Evolutionary conservation across 495 filamentous ascomycete genomes (phyloP).

Genomic region (Penicillium tannophilum): DNA sequence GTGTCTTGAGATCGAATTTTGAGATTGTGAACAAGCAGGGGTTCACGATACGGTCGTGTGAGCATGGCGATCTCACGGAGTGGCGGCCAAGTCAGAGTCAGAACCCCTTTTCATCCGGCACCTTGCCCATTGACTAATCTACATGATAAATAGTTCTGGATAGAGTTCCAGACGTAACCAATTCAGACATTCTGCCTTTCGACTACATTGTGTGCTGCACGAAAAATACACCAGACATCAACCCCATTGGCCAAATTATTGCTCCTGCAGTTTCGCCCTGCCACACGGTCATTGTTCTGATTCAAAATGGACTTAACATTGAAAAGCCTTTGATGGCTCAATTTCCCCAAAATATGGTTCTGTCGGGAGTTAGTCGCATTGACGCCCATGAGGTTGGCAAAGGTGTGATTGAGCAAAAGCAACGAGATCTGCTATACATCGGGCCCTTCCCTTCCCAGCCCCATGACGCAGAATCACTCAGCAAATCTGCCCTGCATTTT

Average conservation of each 20-base stretch:
- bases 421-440: slow-evolving; percentile 16
- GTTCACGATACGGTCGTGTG: slow-evolving; percentile 50
- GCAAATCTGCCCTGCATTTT: not conserved
- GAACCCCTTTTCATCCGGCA: not conserved
- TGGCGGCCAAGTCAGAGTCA: slow-evolving; percentile 27
- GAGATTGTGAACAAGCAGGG: slow-evolving; percentile 46
- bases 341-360: slow-evolving; percentile 43
- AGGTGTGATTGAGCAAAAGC: slow-evolving; percentile 14
- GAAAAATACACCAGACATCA: slow-evolving; percentile 45
- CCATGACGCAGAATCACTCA: slow-evolving; percentile 1
- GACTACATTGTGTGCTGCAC: slow-evolving; percentile 54
- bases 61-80: slow-evolving; percentile 23
- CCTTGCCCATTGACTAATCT: slow-evolving; percentile 3
- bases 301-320: slow-evolving; percentile 60
- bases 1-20: slow-evolving; percentile 58
- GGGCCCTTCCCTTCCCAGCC: slow-evolving; percentile 10
- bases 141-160: not conserved
- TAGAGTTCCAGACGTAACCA: slow-evolving; percentile 6
- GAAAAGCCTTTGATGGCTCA: slow-evolving; percentile 45
- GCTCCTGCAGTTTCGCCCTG: slow-evolving; percentile 66
- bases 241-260: slow-evolving; percentile 61
- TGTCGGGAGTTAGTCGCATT: slow-evolving; percentile 17
- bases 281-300: slow-evolving; percentile 50
- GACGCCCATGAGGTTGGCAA: slow-evolving; percentile 19
- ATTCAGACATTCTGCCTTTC: slow-evolving; percentile 8